Conservation (phyloP, 1,139 yeast species). For the Saccharomyces pastorianus region DNA sequence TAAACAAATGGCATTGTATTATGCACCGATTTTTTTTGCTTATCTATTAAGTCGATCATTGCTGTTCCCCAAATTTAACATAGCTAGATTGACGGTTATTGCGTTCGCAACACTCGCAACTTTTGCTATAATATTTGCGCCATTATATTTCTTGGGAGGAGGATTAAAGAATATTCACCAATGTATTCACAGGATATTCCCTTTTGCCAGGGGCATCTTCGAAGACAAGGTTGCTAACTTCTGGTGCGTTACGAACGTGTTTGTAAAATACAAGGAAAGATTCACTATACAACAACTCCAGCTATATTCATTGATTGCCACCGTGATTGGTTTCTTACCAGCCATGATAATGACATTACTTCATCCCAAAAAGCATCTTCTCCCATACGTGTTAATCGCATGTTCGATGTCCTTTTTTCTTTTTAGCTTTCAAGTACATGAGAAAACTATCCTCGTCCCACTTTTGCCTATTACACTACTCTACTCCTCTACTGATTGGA, state of each 20-base stretch:
- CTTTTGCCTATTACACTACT: conserved; percentile 73
- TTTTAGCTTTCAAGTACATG: conserved; percentile 94
- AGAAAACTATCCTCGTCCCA: conserved; percentile 81
- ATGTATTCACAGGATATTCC: conserved; percentile 64
- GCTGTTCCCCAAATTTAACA: conserved; percentile 32
- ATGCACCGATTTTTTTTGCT: conserved; percentile 80
- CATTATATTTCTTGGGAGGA: conserved; percentile 46
- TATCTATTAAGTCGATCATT: conserved; percentile 39
- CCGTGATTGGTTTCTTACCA: conserved; percentile 62
- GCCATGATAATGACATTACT: conserved; percentile 48
- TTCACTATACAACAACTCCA: conserved; percentile 57
- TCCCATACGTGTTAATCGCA: conserved; percentile 71
- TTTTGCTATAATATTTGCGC: conserved; percentile 47
- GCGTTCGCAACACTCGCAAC: conserved; percentile 56
- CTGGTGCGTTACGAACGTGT: conserved; percentile 84
- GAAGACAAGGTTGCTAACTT: conserved; percentile 96
- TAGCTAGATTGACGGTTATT: conserved; percentile 49
- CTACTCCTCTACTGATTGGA: conserved; percentile 49
- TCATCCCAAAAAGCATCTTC: conserved; percentile 43
- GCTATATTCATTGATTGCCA: conserved; percentile 51
- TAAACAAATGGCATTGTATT: conserved; percentile 94
- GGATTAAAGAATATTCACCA: conserved; percentile 37
- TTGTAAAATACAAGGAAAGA: conserved; percentile 57
- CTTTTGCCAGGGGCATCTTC: conserved; percentile 89
- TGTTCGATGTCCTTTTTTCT: conserved; percentile 83